Evolutionary conservation across 2,329 filamentous ascomycete species (phyloP), one percentile per base, ranked within the genome.

Genomic region (Microsporum audouinii): DNA sequence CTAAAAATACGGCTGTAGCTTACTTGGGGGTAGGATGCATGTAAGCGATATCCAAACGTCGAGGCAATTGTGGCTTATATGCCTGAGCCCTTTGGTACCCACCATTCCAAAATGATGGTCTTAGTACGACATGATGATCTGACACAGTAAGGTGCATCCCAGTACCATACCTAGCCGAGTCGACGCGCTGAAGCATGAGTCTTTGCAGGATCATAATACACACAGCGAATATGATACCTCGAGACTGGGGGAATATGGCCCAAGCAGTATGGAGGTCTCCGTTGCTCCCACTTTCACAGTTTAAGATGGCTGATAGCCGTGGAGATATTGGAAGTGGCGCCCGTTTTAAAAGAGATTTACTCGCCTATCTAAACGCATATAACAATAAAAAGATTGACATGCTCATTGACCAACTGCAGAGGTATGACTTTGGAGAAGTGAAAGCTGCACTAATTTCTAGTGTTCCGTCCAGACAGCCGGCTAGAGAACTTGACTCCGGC

Each of bases 101-200:
- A 96, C 72, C 90, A 86, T 69, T 81, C 88, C 10, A 94, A 95
- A 73, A 94, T 95, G 88, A 82, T 95, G 72, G 77, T 95, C n/a
- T 73, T 95, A 2, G 78, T 95, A 63, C 82, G 88, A 3, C 85
- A 88, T 70, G 89, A 95, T 69, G 84, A 87, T 64, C 83, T 80
- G 0, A 88, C 87, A 0, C 88, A 95, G 73, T 78, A 69, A 62
- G 75, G 63, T 12, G 17, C 14, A 34, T 23, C 41, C 5, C 38
- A 38, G 65, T 45, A 49, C 41, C 43, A 31, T 29, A 39, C 47
- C 34, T 10, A n/a, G 12, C 59, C 27, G n/a, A 7, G 31, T 55
- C 14, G n/a, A 34, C n/a, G 36, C 14, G 23, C 49, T 38, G 38
- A 55, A 38, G 39, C 38, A 5, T 36, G 29, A 51, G 38, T 29